Percentiles rank a stretch among this genome's conserved stretches.
Evolutionary conservation across 2,329 filamentous ascomycete genomes (phyloP).

Genomic region (Penicillium decumbens): DNA sequence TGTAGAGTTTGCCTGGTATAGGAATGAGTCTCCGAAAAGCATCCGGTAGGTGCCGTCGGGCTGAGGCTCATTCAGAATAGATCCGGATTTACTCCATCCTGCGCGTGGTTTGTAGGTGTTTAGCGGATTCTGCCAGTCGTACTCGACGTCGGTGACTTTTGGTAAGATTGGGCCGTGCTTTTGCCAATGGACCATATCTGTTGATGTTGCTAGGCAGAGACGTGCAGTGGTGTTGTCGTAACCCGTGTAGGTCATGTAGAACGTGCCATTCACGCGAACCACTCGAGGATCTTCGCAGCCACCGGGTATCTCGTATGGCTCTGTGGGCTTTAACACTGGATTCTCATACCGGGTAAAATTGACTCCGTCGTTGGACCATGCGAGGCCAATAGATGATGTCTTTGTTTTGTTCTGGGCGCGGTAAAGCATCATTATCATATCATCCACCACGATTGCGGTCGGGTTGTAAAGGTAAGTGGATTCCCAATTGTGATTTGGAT

Average conservation of each 20-base stretch:
- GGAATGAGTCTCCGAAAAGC: slow-evolving; percentile 32
- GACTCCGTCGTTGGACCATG: slow-evolving; percentile 36
- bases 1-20: slow-evolving; percentile 29
- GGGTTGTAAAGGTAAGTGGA: slow-evolving; percentile 22
- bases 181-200: slow-evolving; percentile 34
- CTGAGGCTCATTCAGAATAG: slow-evolving; percentile 27
- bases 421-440: slow-evolving; percentile 33
- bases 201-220: slow-evolving; percentile 36
- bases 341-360: slow-evolving; percentile 33
- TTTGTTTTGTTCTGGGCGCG: slow-evolving; percentile 33
- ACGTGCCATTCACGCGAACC: slow-evolving; percentile 34
- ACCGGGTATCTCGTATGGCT: slow-evolving; percentile 27
- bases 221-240: slow-evolving; percentile 30
- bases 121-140: background rate
- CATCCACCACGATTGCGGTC: slow-evolving; percentile 21
- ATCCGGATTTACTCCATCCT: slow-evolving; percentile 11
- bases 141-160: slow-evolving; percentile 4
- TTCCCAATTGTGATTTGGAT: slow-evolving; percentile 16
- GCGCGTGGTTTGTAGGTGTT: background rate
- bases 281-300: slow-evolving; percentile 39
- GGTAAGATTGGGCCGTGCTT: slow-evolving; percentile 24
- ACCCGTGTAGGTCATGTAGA: slow-evolving; percentile 39
- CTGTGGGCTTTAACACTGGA: slow-evolving; percentile 31
- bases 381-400: slow-evolving; percentile 34
- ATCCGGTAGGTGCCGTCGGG: slow-evolving; percentile 33